These are phyloP conservation scores for Chalaropsis thielavioides DNA, from an alignment of 2,329 filamentous ascomycete genomes.

Conservation along the genomic window DNA sequence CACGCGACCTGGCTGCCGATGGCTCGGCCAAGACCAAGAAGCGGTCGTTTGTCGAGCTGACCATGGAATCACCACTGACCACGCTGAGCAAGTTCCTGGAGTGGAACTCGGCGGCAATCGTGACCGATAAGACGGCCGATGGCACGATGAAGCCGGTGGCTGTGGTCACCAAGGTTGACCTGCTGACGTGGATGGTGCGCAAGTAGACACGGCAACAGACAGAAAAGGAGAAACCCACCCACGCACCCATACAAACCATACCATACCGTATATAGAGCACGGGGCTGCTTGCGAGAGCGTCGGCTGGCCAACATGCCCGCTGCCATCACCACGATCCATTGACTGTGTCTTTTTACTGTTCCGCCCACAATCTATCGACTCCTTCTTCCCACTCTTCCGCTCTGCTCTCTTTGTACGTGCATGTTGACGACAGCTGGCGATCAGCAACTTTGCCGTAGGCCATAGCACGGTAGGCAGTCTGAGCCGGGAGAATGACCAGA, in stretches of 20 bases:
- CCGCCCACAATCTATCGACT: too few species aligned
- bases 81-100: constrained; percentile 87
- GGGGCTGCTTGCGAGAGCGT: too few species aligned
- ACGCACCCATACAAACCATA: background rate
- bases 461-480: background rate
- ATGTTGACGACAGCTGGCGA: too few species aligned
- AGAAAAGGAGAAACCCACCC: too few species aligned
- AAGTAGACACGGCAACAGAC: too few species aligned
- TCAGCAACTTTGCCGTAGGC: too few species aligned
- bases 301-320: too few species aligned
- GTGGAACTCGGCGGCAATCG: constrained; percentile 92
- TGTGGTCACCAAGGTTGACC: constrained; percentile 90
- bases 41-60: constrained; percentile 84
- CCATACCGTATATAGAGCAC: too few species aligned
- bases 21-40: constrained; percentile 31
- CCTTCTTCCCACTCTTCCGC: too few species aligned
- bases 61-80: constrained; percentile 69
- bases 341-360: too few species aligned
- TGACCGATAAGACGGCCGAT: constrained; percentile 59
- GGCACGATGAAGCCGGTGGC: constrained; percentile 57
- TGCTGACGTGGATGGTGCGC: constrained; percentile 82
- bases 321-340: too few species aligned
- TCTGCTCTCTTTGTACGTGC: background rate
- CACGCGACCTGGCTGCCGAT: constrained; percentile 43
- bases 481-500: background rate